Evolutionary conservation across 768 basidiomycete species (phyloP).

Genomic region (Rhizopogon sp.): DNA sequence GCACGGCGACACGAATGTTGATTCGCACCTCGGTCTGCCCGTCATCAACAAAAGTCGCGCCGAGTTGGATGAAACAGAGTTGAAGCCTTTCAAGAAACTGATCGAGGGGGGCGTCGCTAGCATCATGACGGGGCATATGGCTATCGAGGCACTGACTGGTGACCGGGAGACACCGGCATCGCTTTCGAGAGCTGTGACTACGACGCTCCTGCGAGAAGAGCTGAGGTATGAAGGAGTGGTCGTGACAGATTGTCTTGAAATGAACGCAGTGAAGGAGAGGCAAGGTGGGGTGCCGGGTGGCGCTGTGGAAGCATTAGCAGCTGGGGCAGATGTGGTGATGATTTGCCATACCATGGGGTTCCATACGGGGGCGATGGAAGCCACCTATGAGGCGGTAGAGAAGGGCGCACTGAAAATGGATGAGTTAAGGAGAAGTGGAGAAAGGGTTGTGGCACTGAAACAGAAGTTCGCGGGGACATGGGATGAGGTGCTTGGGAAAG

Average conservation of each 20-base stretch:
- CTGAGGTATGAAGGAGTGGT: constrained; percentile 54
- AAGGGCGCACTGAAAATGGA: constrained; percentile 36
- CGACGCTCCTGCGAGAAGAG: constrained; percentile 43
- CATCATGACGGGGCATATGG: constrained; percentile 75
- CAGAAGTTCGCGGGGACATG: constrained; percentile 42
- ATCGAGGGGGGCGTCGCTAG: constrained; percentile 40
- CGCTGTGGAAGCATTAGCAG: constrained; percentile 50
- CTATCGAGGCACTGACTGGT: constrained; percentile 52
- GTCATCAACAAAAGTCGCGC: constrained; percentile 45
- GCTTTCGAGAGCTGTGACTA: constrained; percentile 48
- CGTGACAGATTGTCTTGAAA: constrained; percentile 74
- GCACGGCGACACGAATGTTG: constrained; percentile 68
- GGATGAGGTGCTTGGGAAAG: constrained; percentile 29
- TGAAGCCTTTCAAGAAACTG: constrained; percentile 53
- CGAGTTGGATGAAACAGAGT: constrained; percentile 42
- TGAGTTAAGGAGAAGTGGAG: constrained; percentile 36
- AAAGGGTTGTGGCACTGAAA: constrained; percentile 48
- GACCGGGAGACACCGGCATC: constrained; percentile 51
- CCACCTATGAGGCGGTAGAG: constrained; percentile 45
- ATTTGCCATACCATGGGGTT: constrained; percentile 57
- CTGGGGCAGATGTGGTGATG: constrained; percentile 73
- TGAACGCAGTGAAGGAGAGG: constrained; percentile 52
- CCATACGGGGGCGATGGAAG: constrained; percentile 51
- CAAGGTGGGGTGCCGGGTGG: constrained; percentile 47
- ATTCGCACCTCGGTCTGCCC: constrained; percentile 66